Conservation (phyloP, 306 rosid species). For the Lathyrus sativus region DNA sequence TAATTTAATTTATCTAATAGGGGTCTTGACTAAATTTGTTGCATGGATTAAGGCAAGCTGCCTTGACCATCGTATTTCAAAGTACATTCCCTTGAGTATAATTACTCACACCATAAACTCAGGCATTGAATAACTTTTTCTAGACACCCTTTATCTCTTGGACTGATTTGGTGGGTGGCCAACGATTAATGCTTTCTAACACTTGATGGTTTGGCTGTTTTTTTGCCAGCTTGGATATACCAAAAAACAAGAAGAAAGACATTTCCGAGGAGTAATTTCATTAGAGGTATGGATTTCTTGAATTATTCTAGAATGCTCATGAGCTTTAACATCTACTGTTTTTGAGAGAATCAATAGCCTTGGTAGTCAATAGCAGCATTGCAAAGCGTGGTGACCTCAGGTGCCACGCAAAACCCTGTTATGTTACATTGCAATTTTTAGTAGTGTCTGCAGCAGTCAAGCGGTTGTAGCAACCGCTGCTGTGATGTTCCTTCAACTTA, state of each 20-base stretch:
- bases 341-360: conserved; percentile 14
- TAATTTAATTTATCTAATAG: background rate
- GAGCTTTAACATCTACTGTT: conserved; percentile 21
- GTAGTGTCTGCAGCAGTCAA: conserved; percentile 6
- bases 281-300: conserved; percentile 54
- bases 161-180: conserved; percentile 12
- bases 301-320: conserved; percentile 24
- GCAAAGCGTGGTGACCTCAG: background rate
- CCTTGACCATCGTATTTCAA: conserved; percentile 1
- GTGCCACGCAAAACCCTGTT: background rate
- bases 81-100: conserved; percentile 18
- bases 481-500: background rate
- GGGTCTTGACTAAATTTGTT: conserved; percentile 5
- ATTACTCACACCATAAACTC: conserved; percentile 11
- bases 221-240: conserved; percentile 64
- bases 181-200: conserved; percentile 19
- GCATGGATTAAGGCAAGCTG: conserved; percentile 20
- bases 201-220: conserved; percentile 23
- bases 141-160: conserved; percentile 8
- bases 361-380: conserved; percentile 5
- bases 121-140: conserved; percentile 29
- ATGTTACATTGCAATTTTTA: background rate
- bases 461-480: background rate
- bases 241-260: conserved; percentile 62
- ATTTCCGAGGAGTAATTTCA: conserved; percentile 59